phyloP scores from a whole-genome alignment of 2,329 filamentous ascomycete species.

The Verticillium longisporum region DNA sequence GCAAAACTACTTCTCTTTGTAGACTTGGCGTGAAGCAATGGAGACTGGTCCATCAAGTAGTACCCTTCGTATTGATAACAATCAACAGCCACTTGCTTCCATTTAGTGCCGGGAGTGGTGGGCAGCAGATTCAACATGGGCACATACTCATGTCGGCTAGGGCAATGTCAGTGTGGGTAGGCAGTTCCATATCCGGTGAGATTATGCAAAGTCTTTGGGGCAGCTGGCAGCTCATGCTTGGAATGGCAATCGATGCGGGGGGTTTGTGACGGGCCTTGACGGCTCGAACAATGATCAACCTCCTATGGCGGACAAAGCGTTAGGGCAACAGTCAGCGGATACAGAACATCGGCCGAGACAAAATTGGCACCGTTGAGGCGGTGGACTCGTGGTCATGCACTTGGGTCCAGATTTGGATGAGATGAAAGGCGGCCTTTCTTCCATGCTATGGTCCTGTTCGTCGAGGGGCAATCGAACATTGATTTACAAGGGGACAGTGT shows the following conservation, averaged over 20 bases:
- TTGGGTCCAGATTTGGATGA: not conserved
- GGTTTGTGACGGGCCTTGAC: not conserved
- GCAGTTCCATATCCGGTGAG: not conserved
- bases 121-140: not conserved
- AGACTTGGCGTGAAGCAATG: constrained; percentile 58
- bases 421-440: not conserved
- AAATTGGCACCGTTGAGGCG: not conserved
- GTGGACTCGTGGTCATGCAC: not conserved
- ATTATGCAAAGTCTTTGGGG: not conserved
- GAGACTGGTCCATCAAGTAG: constrained; percentile 18
- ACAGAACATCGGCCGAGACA: not conserved
- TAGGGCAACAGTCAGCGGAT: not conserved
- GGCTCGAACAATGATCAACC: not conserved
- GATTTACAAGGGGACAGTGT: not conserved
- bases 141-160: not conserved
- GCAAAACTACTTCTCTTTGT: constrained; percentile 34
- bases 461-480: not conserved
- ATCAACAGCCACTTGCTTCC: not conserved
- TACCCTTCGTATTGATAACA: not conserved
- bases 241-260: not conserved
- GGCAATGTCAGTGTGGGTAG: not conserved
- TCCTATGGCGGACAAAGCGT: not conserved
- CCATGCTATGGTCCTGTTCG: not conserved
- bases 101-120: not conserved
- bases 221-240: not conserved